Evolutionary conservation across 1,284 basidiomycete species (phyloP), one percentile per base, ranked within the genome.

Genomic region (Cutaneotrichosporon cutaneum): DNA sequence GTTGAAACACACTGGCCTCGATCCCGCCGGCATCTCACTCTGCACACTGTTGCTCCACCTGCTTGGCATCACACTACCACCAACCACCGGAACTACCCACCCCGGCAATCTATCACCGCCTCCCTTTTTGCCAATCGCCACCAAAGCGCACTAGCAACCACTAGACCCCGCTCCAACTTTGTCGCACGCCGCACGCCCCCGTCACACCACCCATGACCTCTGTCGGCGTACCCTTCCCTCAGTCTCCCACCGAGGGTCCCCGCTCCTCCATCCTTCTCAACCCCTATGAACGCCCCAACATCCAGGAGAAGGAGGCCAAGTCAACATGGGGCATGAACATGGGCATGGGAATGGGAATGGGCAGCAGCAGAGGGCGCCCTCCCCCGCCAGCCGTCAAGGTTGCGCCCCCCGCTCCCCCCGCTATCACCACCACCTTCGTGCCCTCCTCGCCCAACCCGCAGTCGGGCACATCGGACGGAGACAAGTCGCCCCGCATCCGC

Each of bases 401-500:
- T 0, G 22, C 27, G 3, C 48, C 45, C 4, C 13, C 24, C 21
- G 27, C 53, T 18, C 48, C 45, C 4, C 13, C 24, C 21, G 27
- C 53, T 18, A 47, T 32, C 24, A 35, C 14, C 44, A 47, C 26
- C 4, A 32, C 9, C 22, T 10, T 22, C 60, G 32, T 48, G 14
- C 27, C 48, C 14, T 16, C 39, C 27, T 52, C 60, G 10, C 42
- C 54, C n/a, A 47, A 32, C 18, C 36, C 30, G 7, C 3, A n/a
- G 8, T 16, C 36, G n/a, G 39, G 39, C 24, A 51, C 45, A 7
- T 51, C 58, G 16, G 35, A 58, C 24, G 51, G 57, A 7, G 54
- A 36, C 30, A 24, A 56, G 42, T 62, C 62, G 11, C 65, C 65
- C 6, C 58, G 60, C 14, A 80, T 80, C 62, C 68, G 78, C 18